A percentile compares a stretch with the other conserved stretches of the same genome.
These are phyloP conservation scores for Leucocoprinus birnbaumii DNA, from an alignment of 768 basidiomycete genomes.

Conservation along the genomic window DNA sequence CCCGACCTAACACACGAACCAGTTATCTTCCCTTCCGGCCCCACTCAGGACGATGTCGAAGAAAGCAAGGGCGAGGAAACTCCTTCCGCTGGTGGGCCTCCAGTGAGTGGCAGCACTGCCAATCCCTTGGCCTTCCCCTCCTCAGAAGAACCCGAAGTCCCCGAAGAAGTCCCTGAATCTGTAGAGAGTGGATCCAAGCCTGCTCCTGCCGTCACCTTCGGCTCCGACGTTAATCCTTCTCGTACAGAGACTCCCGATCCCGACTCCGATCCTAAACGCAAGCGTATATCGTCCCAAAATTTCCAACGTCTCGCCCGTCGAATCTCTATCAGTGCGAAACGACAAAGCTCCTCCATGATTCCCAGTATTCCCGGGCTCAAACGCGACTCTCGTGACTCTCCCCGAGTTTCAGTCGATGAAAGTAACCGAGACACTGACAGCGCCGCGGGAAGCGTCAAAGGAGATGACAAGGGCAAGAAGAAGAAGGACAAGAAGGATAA, in stretches of 20 bases:
- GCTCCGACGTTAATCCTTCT: slow-evolving; percentile 53
- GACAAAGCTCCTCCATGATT: slow-evolving; percentile 52
- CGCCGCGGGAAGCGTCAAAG: slow-evolving; percentile 50
- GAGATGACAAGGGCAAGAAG: slow-evolving; percentile 54
- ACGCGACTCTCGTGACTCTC: slow-evolving; percentile 43
- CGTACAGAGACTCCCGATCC: slow-evolving; percentile 72
- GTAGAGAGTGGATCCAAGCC: slow-evolving; percentile 8
- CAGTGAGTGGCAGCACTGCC: background rate
- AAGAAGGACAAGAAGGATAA: slow-evolving; percentile 65
- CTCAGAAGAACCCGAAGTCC: slow-evolving; percentile 20
- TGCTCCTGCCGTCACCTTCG: slow-evolving; percentile 62
- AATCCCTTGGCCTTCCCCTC: slow-evolving; percentile 22
- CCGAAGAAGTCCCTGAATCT: too few relatives aligned
- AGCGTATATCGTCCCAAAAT: slow-evolving; percentile 81
- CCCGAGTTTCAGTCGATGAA: slow-evolving; percentile 44
- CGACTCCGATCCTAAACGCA: slow-evolving; percentile 74
- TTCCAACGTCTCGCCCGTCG: slow-evolving; percentile 78
- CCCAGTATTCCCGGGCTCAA: slow-evolving; percentile 46
- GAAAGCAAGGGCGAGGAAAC: background rate
- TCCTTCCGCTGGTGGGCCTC: slow-evolving; percentile 4
- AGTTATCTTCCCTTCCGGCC: background rate
- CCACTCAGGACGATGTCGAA: background rate
- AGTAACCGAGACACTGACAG: slow-evolving; percentile 47
- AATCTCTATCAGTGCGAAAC: slow-evolving; percentile 63
- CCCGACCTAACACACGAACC: background rate